Conservation (phyloP, 495 filamentous ascomycete genomes). For the Penicillium coprophilum region DNA sequence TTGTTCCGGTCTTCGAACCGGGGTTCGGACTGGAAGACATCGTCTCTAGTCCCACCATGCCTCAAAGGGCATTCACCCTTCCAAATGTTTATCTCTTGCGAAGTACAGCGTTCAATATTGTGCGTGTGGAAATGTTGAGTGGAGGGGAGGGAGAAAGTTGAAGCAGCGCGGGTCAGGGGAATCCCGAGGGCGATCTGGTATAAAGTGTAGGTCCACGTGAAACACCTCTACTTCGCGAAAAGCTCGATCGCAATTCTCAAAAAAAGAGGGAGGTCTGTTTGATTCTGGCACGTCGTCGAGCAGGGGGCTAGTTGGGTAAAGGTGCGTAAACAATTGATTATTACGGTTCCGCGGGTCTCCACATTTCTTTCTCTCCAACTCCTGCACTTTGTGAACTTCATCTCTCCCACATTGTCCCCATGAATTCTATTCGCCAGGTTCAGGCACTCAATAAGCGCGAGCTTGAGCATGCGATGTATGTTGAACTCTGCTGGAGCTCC, state of each 20-base stretch:
- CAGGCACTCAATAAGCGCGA: conserved; percentile 94
- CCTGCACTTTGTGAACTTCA: conserved; percentile 11
- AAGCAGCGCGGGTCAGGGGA: conserved; percentile 25
- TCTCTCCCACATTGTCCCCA: conserved; percentile 34
- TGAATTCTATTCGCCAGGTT: conserved; percentile 92
- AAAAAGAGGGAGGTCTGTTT: neutral
- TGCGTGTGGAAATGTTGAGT: conserved; percentile 12
- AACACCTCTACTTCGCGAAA: conserved; percentile 6
- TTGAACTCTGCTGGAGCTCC: conserved; percentile 6
- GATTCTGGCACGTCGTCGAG: conserved; percentile 8
- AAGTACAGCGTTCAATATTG: conserved; percentile 4
- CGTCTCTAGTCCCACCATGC: conserved; percentile 41
- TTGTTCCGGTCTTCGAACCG: conserved; percentile 37
- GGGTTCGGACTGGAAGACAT: conserved; percentile 46
- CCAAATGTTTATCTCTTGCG: conserved; percentile 16
- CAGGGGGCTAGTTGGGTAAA: conserved; percentile 12
- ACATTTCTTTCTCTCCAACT: conserved; percentile 24
- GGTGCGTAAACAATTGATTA: conserved; percentile 33
- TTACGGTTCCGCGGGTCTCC: conserved; percentile 35
- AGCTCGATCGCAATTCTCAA: neutral
- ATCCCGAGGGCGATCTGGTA: conserved; percentile 12
- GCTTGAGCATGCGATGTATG: conserved; percentile 78
- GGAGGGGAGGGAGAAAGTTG: conserved; percentile 15
- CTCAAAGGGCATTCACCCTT: conserved; percentile 40
- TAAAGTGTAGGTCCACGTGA: neutral